Evolutionary conservation across 306 rosid species (phyloP), one percentile per base, ranked within the genome.

Genomic region (Castanospermum australe): DNA sequence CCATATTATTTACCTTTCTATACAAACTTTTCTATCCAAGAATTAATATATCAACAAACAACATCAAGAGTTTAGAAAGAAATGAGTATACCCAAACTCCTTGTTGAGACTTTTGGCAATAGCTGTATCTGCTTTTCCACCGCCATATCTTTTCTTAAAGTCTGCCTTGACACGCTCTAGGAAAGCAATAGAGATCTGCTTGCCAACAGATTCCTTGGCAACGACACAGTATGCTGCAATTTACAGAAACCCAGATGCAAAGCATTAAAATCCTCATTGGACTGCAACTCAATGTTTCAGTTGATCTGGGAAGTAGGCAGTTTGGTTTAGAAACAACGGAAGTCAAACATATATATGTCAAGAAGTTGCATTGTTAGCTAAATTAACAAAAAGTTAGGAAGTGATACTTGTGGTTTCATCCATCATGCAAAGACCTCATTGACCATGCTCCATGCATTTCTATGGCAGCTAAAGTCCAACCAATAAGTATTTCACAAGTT

Each of bases 141-240:
- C 97, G 14, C 97, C 94, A 85, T 93, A 93, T 89, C 99, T 86
- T 82, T 81, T 93, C 77, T 73, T 91, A 48, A 95, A 95, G 85
- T 95, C 99, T 0, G 92, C 91, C 80, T 83, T 95, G 82, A 90
- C 68, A 51, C 98, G 89, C 84, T 93, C 99, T 36, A 95, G 87
- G 84, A 89, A 91, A 51, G 99, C 97, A 67, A 93, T 89, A 12
- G 99, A 92, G 54, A 95, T 89, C 75, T 95, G 97, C 86, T 90
- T 93, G 87, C 96, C 78, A 71, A 90, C 89, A 51, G 97, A 83
- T 68, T 95, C 97, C 86, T 91, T 93, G 24, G 99, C 97, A 84
- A 95, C 99, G 42, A 91, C 97, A 86, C 99, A 95, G 44, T 91
- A 95, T 67, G 97, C 99, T 95, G 87, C 87, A 91, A 82, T 74